Base-by-base conservation (phyloP, 1,139 yeast species). In the Fermentozyma sake region DNA sequence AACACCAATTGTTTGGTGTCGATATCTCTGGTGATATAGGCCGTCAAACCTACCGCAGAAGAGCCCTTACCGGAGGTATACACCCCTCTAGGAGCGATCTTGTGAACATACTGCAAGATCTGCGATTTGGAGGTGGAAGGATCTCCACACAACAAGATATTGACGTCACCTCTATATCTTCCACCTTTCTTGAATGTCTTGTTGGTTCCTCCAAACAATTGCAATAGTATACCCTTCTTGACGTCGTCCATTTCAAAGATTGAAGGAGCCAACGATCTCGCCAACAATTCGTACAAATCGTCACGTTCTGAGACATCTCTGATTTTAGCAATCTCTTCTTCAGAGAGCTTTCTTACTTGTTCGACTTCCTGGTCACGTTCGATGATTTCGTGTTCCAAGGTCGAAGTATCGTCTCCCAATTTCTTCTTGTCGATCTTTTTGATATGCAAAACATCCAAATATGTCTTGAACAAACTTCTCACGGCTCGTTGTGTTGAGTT, bases 1-100 rank as follows among this genome's bases (percentile, higher is more conserved):
- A 91, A 68, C 6, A 91, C 98, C 28, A 91, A 63, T 52, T 91
- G 98, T 46, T 77, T 84, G 1, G 97, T 86, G 46, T 91, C 98
- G 23, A 84, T 72, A 55, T 91, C 99, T 49, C 96, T 72, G 6
- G 98, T 89, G 31, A 91, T 81, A 52, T 91, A 91, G 1, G 99
- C 98, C 1, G 99, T 91, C 50, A 91, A 69, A 65, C 99, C 99
- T 31, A 91, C 99, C 0, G 99, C 99, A 14, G 98, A 91, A 1
- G 97, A 87, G 30, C 98, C 98, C 50, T 91, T 91, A 58, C 99
- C 99, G 1, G 96, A 87, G 2, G 99, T 91, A 55, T 89, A 91
- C 22, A 93, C 86, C 43, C 98, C 98, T 51, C 98, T 71, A 21
- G 99, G 99, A 0, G 98, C 95, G 41, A 91, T 91, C 51, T 89